Evolutionary conservation across 345 rosid species (phyloP).

Genomic region (Heritiera littoralis): DNA sequence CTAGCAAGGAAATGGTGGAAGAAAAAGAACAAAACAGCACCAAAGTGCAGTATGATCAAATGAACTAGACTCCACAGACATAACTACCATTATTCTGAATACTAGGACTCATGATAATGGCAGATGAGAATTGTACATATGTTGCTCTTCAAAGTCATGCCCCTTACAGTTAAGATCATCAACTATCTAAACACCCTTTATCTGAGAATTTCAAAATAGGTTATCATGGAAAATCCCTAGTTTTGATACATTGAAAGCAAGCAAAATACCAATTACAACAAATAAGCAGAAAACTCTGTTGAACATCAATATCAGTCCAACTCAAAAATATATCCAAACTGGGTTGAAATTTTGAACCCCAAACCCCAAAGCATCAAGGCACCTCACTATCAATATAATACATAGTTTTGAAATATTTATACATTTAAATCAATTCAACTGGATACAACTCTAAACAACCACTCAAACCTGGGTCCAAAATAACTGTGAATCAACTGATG

Average conservation of each 20-base stretch:
- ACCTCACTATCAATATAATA: background rate
- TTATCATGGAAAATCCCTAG: background rate
- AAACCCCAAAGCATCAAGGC: background rate
- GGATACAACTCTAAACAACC: background rate
- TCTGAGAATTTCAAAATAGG: background rate
- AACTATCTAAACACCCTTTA: background rate
- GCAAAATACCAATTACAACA: background rate
- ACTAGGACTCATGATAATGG: background rate
- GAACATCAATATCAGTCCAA: background rate
- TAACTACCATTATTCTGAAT: background rate
- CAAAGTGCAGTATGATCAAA: background rate
- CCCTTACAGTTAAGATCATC: background rate
- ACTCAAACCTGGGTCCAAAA: background rate
- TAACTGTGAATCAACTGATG: background rate
- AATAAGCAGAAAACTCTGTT: background rate
- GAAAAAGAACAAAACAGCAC: background rate
- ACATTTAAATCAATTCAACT: background rate
- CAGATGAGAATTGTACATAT: background rate
- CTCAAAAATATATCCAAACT: conserved; percentile 5
- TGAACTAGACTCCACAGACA: background rate
- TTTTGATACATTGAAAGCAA: background rate
- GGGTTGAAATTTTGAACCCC: background rate
- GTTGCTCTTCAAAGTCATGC: background rate
- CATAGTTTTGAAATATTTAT: background rate
- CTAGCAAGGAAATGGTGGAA: no score